These are phyloP conservation scores for Glutinoglossum americanum DNA, from an alignment of 495 filamentous ascomycete genomes.

Conservation along the genomic window DNA sequence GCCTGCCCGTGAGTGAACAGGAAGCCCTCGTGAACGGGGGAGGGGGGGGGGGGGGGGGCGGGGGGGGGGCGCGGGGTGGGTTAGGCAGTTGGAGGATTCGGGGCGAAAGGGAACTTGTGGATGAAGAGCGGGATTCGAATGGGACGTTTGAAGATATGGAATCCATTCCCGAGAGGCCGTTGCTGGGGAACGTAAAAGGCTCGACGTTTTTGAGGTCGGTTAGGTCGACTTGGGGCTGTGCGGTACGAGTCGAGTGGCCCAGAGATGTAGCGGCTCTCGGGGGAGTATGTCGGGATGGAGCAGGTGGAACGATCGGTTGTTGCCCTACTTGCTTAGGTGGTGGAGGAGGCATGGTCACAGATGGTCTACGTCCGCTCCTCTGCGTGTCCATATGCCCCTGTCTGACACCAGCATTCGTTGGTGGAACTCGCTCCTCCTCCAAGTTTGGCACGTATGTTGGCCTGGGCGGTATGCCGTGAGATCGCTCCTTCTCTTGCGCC, in stretches of 20 bases:
- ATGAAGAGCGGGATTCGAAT: slow-evolving; percentile 38
- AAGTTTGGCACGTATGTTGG: background rate
- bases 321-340: background rate
- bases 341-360: background rate
- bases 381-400: background rate
- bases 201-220: slow-evolving; percentile 42
- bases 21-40: too few species aligned
- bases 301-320: background rate
- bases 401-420: background rate
- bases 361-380: background rate
- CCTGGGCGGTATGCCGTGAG: background rate
- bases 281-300: background rate
- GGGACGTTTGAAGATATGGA: slow-evolving; percentile 49
- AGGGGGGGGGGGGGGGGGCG: slow-evolving; percentile 12
- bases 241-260: slow-evolving; percentile 8
- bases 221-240: slow-evolving; percentile 32
- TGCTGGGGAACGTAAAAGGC: slow-evolving; percentile 34
- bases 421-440: background rate
- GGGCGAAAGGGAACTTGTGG: slow-evolving; percentile 12
- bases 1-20: too few species aligned
- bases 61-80: slow-evolving; percentile 33
- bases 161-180: slow-evolving; percentile 38
- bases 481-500: background rate
- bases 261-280: background rate
- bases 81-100: slow-evolving; percentile 33